phyloP scores from a whole-genome alignment of 257 asterid genomes.

The Rauvolfia tetraphylla region DNA sequence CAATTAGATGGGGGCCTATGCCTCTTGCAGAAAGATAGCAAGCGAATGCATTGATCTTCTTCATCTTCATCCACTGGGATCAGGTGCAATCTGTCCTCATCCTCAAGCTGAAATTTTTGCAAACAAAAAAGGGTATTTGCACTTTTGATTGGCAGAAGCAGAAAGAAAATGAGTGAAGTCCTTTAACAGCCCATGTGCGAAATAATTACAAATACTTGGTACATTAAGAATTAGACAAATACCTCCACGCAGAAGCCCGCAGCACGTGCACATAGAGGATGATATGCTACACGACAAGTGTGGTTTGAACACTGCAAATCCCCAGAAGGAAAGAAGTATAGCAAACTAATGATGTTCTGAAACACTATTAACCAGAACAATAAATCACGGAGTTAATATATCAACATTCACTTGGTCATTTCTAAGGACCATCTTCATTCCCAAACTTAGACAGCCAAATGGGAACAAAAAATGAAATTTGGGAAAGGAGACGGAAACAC shows the following conservation, averaged over 20 bases:
- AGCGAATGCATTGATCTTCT: constrained; percentile 78
- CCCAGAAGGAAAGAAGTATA: constrained; percentile 13
- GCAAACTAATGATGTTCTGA: constrained; percentile 10
- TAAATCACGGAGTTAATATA: not conserved
- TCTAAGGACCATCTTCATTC: not conserved
- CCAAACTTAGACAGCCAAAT: not conserved
- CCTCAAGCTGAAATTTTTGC: constrained; percentile 61
- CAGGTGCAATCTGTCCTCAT: constrained; percentile 68
- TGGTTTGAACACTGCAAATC: constrained; percentile 80
- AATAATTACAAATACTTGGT: constrained; percentile 3
- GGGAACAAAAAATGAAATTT: not conserved
- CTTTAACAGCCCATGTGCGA: not conserved
- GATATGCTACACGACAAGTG: constrained; percentile 83
- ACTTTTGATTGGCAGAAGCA: not conserved
- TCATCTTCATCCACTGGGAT: constrained; percentile 79
- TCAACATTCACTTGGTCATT: not conserved
- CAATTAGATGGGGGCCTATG: constrained; percentile 77
- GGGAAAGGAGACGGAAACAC: not conserved
- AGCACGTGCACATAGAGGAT: constrained; percentile 99
- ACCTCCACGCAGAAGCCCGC: constrained; percentile 99
- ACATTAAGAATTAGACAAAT: constrained; percentile 12
- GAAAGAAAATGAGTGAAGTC: not conserved
- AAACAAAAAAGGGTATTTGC: not conserved
- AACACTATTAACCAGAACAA: constrained; percentile 3
- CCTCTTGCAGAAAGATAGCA: constrained; percentile 85